phyloP scores from a whole-genome alignment of 2,329 filamentous ascomycete genomes.

The Aquanectria penicillioides region DNA sequence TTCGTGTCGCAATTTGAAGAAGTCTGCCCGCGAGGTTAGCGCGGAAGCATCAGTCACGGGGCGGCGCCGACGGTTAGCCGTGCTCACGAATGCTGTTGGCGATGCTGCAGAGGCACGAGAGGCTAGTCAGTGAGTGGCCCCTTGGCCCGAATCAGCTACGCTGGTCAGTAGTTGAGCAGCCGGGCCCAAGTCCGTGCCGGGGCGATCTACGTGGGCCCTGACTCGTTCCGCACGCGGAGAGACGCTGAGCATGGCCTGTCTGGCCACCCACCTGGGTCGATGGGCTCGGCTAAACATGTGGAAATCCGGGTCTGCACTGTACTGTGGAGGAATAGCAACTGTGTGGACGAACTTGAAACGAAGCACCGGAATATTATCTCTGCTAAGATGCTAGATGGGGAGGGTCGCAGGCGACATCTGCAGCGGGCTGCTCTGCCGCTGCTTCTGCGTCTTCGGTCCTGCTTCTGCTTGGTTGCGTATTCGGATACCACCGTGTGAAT shows the following conservation, averaged over 20 bases:
- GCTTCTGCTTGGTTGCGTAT: slow-evolving; percentile 7
- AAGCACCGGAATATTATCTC: too few relatives aligned
- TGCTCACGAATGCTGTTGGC: background rate
- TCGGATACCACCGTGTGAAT: background rate
- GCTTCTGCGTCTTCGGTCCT: too few relatives aligned
- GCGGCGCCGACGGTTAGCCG: background rate
- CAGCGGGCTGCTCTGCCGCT: too few relatives aligned
- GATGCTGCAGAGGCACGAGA: background rate
- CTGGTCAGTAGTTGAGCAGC: slow-evolving; percentile 18
- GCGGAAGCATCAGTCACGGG: background rate
- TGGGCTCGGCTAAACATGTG: slow-evolving; percentile 5
- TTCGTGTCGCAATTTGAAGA: background rate
- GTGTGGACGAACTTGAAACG: too few relatives aligned
- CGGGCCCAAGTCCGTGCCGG: slow-evolving; percentile 38
- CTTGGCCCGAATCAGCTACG: slow-evolving; percentile 34
- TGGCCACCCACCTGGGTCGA: slow-evolving; percentile 6
- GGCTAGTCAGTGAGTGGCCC: background rate
- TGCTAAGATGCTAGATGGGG: too few relatives aligned
- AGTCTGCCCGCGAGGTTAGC: slow-evolving; percentile 2
- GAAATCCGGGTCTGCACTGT: too few relatives aligned
- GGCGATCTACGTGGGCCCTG: slow-evolving; percentile 37
- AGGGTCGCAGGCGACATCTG: too few relatives aligned
- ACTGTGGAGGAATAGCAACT: too few relatives aligned
- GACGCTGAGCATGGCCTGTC: slow-evolving; percentile 1
- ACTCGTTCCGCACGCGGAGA: slow-evolving; percentile 27